Conservation (phyloP, 2,329 filamentous ascomycete genomes). For the Nigrograna mackinnonii region DNA sequence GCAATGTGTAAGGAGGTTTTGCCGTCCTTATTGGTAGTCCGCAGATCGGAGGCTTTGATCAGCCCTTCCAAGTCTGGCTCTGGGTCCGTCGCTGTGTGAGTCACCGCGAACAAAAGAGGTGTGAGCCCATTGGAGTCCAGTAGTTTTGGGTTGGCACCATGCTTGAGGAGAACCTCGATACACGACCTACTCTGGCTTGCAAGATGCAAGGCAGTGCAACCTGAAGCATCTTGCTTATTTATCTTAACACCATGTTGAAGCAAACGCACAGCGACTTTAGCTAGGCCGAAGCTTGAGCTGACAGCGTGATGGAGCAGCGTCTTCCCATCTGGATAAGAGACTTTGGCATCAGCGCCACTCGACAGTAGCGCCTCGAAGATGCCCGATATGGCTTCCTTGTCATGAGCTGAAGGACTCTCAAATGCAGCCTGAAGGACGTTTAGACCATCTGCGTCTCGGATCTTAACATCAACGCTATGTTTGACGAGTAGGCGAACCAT, state of each 20-base stretch:
- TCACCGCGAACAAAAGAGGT: slow-evolving; percentile 22
- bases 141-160: slow-evolving; percentile 20
- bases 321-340: slow-evolving; percentile 28
- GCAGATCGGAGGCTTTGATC: slow-evolving; percentile 24
- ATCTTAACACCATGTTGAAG: slow-evolving; percentile 24
- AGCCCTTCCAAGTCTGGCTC: slow-evolving; percentile 28
- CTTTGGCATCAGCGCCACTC: slow-evolving; percentile 22
- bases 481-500: slow-evolving; percentile 31
- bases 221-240: slow-evolving; percentile 23
- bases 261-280: slow-evolving; percentile 23
- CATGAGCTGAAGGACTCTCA: slow-evolving; percentile 23
- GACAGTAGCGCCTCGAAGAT: slow-evolving; percentile 28
- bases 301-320: slow-evolving; percentile 34
- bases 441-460: slow-evolving; percentile 21
- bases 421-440: slow-evolving; percentile 30
- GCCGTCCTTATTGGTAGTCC: slow-evolving; percentile 13
- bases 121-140: slow-evolving; percentile 22
- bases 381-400: slow-evolving; percentile 22
- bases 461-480: slow-evolving; percentile 29
- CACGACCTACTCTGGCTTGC: slow-evolving; percentile 25
- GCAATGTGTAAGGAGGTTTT: slow-evolving; percentile 33
- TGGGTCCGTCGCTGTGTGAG: slow-evolving; percentile 10
- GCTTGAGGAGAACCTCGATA: slow-evolving; percentile 25
- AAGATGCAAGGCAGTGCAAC: slow-evolving; percentile 30
- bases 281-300: slow-evolving; percentile 12